phyloP scores from a whole-genome alignment of 2,329 filamentous ascomycete genomes.

The Penicillium italicum region DNA sequence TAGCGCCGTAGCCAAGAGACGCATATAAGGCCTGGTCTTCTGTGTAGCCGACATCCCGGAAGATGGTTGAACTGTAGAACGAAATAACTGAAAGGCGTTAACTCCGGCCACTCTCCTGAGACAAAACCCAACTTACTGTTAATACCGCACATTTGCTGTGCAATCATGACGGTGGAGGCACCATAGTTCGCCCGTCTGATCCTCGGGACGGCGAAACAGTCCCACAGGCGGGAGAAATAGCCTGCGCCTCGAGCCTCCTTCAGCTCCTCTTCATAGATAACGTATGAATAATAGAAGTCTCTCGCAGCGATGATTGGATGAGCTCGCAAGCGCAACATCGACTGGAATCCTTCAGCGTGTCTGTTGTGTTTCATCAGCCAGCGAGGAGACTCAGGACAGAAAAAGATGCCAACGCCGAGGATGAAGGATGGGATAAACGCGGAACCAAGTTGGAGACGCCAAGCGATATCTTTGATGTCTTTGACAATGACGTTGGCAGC shows the following conservation, averaged over 20 bases:
- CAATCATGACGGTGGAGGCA: conserved; percentile 74
- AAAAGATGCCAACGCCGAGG: conserved; percentile 35
- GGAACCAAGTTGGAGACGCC: conserved; percentile 61
- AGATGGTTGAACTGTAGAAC: conserved; percentile 65
- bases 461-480: conserved; percentile 56
- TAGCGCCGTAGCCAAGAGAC: conserved; percentile 61
- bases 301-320: conserved; percentile 48
- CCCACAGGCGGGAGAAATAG: conserved; percentile 57
- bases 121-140: conserved; percentile 20
- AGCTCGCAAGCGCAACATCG: conserved; percentile 19
- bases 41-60: conserved; percentile 52
- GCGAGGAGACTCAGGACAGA: conserved; percentile 29
- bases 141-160: conserved; percentile 64
- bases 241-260: conserved; percentile 46
- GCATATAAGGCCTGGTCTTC: conserved; percentile 56
- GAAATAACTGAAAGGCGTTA: conserved; percentile 49
- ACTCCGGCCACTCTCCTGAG: conserved; percentile 49
- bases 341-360: conserved; percentile 13
- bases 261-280: conserved; percentile 47
- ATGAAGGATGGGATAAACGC: conserved; percentile 63
- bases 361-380: conserved; percentile 26
- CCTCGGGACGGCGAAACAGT: conserved; percentile 47
- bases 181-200: conserved; percentile 64
- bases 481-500: conserved; percentile 62
- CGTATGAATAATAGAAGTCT: conserved; percentile 59